Conservation (phyloP, 257 asterid species). For the Jaltomata sinuosa region DNA sequence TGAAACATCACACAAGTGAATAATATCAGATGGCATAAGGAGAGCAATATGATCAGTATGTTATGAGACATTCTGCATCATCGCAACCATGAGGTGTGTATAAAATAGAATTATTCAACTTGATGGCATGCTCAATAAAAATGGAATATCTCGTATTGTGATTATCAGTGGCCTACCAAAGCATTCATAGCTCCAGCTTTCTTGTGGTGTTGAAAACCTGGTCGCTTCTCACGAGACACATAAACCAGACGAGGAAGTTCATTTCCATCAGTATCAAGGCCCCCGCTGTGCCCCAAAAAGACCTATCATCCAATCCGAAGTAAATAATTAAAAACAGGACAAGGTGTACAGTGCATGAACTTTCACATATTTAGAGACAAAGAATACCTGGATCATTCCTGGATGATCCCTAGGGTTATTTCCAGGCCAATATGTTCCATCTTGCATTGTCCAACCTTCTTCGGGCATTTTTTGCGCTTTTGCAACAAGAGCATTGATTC, state of each 20-base stretch:
- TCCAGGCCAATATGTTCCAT: conserved; percentile 82
- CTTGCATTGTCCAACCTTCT: conserved; percentile 88
- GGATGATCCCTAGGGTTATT: conserved; percentile 67
- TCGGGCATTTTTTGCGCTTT: conserved; percentile 80
- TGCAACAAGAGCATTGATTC: conserved; percentile 62
- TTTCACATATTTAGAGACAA: neutral
- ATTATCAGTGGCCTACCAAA: conserved; percentile 42
- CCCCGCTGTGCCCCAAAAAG: conserved; percentile 67
- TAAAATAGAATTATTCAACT: neutral
- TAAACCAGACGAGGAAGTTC: conserved; percentile 75
- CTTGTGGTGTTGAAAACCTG: conserved; percentile 84
- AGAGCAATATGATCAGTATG: neutral
- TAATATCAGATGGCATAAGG: neutral
- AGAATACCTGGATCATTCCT: conserved; percentile 59
- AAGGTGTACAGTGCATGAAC: neutral
- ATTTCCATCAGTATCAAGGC: conserved; percentile 67
- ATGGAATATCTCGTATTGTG: neutral
- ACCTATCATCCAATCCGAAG: conserved; percentile 30
- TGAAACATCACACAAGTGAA: neutral
- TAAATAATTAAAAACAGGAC: neutral
- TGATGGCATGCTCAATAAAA: neutral
- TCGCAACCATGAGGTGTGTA: neutral
- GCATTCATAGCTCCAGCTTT: conserved; percentile 90
- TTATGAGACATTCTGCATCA: neutral
- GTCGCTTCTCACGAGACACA: conserved; percentile 83